phyloP scores from a whole-genome alignment of 176 grass and related monocot genomes.

The Poa pratensis region DNA sequence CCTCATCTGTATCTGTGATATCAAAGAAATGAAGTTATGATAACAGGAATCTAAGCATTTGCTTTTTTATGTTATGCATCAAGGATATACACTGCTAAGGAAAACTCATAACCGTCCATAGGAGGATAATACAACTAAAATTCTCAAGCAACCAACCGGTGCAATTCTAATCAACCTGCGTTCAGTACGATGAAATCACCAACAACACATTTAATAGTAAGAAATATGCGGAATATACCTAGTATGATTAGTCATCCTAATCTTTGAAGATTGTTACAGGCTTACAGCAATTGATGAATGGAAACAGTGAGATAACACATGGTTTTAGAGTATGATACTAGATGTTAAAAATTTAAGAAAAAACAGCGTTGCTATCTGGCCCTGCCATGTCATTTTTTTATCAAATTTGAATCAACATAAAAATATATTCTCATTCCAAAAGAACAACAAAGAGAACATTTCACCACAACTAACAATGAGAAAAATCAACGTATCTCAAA shows the following conservation, averaged over 20 bases:
- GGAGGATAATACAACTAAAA: background rate
- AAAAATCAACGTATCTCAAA: constrained; percentile 2
- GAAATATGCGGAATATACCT: background rate
- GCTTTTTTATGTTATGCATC: background rate
- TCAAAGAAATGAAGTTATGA: constrained; percentile 27
- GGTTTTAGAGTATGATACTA: background rate
- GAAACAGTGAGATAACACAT: background rate
- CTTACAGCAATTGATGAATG: background rate
- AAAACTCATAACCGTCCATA: background rate
- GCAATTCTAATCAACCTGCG: background rate
- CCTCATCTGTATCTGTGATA: constrained; percentile 81
- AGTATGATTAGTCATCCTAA: background rate
- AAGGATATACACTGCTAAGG: background rate
- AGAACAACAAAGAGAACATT: constrained; percentile 8
- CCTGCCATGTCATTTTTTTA: background rate
- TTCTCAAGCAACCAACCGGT: background rate
- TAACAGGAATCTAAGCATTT: constrained; percentile 7
- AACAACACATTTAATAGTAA: background rate
- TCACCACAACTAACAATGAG: background rate
- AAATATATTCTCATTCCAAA: background rate
- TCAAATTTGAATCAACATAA: background rate
- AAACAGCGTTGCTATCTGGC: background rate
- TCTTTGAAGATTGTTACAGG: background rate
- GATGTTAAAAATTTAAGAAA: background rate
- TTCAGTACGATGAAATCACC: background rate